Evolutionary conservation across 78 protist species (phyloP).

Genomic region (Tieghemostelium lacteum): DNA sequence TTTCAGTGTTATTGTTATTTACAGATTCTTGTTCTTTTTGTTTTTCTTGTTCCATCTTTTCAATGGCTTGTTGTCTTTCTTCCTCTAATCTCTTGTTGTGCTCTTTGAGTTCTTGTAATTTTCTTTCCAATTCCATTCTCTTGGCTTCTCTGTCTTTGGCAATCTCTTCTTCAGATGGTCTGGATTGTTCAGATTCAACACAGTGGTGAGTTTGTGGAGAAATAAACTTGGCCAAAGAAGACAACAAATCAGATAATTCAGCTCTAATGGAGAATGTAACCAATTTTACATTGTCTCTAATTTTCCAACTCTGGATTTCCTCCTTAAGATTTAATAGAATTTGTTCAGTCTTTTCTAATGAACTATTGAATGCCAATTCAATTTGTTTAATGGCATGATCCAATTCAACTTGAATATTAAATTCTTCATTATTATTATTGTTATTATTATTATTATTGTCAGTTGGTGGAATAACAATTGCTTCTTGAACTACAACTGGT

Average conservation of each 20-base stretch:
- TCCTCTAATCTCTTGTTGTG: slow-evolving; percentile 29
- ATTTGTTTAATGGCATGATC: slow-evolving; percentile 60
- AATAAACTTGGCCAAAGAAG: slow-evolving; percentile 31
- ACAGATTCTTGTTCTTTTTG: neutral
- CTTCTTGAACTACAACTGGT: neutral
- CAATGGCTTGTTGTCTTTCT: slow-evolving; percentile 58
- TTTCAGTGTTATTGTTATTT: too few relatives aligned
- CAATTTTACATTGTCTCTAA: slow-evolving; percentile 56
- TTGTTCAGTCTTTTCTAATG: slow-evolving; percentile 62
- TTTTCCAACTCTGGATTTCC: slow-evolving; percentile 62
- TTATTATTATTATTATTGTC: slow-evolving; percentile 1
- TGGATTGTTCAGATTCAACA: neutral
- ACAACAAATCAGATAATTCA: slow-evolving; percentile 34
- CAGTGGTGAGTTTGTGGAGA: neutral
- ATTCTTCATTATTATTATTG: neutral
- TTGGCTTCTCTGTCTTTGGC: neutral
- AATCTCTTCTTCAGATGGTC: neutral
- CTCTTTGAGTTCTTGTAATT: slow-evolving; percentile 32
- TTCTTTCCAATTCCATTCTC: slow-evolving; percentile 22
- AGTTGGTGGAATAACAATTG: neutral
- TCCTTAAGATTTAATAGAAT: slow-evolving; percentile 28
- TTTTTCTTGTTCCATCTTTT: slow-evolving; percentile 38
- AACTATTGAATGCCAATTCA: slow-evolving; percentile 27
- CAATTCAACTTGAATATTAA: slow-evolving; percentile 10
- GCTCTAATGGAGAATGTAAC: slow-evolving; percentile 9